A percentile compares a stretch with the other conserved stretches of the same genome.
Conservation (phyloP, 108 stramenopile species). For the Cyclostephanos tholiformis region DNA sequence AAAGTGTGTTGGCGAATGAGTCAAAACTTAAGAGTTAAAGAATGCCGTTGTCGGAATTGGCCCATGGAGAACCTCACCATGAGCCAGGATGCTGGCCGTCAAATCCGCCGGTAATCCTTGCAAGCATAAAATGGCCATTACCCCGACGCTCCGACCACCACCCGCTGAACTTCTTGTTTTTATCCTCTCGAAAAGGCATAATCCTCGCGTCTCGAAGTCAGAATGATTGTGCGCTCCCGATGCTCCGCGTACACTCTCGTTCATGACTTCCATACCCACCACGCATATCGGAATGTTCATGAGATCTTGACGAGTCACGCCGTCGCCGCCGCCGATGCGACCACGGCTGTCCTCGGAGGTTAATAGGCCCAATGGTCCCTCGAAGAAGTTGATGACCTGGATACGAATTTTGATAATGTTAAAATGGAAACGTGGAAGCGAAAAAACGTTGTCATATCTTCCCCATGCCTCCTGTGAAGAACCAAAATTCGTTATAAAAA, state of each 20-base stretch:
- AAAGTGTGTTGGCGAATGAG: too few relatives aligned
- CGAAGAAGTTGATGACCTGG: constrained; percentile 65
- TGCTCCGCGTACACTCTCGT: too few relatives aligned
- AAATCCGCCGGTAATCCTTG: constrained; percentile 80
- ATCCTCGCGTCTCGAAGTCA: too few relatives aligned
- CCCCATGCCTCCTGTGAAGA: too few relatives aligned
- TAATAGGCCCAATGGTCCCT: constrained; percentile 49
- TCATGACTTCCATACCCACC: constrained; percentile 46
- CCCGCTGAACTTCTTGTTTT: not conserved
- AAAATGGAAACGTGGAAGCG: too few relatives aligned
- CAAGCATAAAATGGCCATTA: constrained; percentile 84
- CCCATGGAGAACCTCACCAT: constrained; percentile 30
- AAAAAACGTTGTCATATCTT: too few relatives aligned
- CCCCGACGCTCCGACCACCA: constrained; percentile 31
- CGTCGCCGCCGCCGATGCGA: not conserved
- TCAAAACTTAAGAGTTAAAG: too few relatives aligned
- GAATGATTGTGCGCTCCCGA: too few relatives aligned
- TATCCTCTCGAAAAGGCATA: constrained; percentile 64
- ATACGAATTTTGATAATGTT: too few relatives aligned
- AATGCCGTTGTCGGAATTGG: too few relatives aligned
- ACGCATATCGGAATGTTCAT: constrained; percentile 58
- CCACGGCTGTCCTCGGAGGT: constrained; percentile 40
- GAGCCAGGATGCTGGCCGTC: constrained; percentile 86
- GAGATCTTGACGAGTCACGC: constrained; percentile 38
- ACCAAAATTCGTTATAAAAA: too few relatives aligned